Conservation (phyloP, 345 rosid species). For the Fremontodendron californicum region DNA sequence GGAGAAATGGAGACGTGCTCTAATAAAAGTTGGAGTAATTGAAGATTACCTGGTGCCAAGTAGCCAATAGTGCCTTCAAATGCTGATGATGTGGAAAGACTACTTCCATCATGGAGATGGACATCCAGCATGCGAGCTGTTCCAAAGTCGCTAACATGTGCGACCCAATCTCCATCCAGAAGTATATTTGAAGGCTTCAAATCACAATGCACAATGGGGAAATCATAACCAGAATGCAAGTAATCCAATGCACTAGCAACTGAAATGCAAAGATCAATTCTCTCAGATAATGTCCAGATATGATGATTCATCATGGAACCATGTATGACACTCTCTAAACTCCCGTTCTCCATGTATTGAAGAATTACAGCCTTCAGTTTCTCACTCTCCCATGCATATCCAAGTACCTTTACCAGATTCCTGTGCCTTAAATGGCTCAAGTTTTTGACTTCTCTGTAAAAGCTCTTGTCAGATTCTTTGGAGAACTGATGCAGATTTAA, state of each 20-base stretch:
- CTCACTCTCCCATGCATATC: constrained; percentile 83
- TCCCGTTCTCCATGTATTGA: constrained; percentile 79
- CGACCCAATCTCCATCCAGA: constrained; percentile 53
- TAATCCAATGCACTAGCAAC: constrained; percentile 69
- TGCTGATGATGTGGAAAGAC: constrained; percentile 48
- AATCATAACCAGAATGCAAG: constrained; percentile 67
- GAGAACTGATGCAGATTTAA: constrained; percentile 69
- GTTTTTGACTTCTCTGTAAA: constrained; percentile 71
- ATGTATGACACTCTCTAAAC: constrained; percentile 59
- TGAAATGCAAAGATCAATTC: constrained; percentile 49
- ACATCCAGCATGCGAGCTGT: constrained; percentile 75
- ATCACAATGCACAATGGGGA: constrained; percentile 83
- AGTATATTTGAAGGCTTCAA: constrained; percentile 85
- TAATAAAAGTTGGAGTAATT: neutral
- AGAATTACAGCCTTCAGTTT: constrained; percentile 75
- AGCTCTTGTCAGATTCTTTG: constrained; percentile 60
- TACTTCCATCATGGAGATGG: constrained; percentile 46
- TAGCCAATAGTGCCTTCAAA: constrained; percentile 90
- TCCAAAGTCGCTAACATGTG: constrained; percentile 95
- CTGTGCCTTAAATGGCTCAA: constrained; percentile 67
- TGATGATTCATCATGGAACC: constrained; percentile 30
- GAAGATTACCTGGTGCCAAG: constrained; percentile 77
- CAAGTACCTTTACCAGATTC: constrained; percentile 69
- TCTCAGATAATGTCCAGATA: constrained; percentile 42
- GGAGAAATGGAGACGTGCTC: neutral